Conservation (phyloP, 768 basidiomycete species). For the Boletus tylopilopsis region DNA sequence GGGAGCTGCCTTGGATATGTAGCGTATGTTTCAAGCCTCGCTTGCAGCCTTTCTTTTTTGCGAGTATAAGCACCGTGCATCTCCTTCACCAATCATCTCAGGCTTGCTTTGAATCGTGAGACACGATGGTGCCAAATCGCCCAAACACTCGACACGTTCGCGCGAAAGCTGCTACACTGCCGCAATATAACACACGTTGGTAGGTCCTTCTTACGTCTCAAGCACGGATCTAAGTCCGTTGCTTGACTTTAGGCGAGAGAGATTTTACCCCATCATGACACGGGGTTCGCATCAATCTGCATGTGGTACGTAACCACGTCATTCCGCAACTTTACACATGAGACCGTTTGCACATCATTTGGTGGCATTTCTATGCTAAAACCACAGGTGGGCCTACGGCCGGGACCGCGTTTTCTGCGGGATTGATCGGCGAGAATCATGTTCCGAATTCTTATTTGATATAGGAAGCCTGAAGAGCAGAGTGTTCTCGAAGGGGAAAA, state of each 20-base stretch:
- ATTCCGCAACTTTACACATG: not conserved
- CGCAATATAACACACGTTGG: not conserved
- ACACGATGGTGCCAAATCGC: not conserved
- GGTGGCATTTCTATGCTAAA: not conserved
- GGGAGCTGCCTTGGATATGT: not conserved
- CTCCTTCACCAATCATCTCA: not conserved
- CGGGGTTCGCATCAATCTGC: not conserved
- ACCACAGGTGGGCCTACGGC: not conserved
- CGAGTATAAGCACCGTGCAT: not conserved
- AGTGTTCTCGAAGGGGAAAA: not conserved
- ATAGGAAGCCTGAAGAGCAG: not conserved
- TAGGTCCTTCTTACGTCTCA: not conserved
- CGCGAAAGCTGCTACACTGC: not conserved
- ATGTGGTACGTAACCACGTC: not conserved
- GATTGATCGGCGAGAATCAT: not conserved
- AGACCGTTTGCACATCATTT: not conserved
- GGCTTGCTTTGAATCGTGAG: no score
- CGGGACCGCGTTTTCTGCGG: not conserved
- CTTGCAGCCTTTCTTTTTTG: not conserved
- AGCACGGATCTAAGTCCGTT: not conserved
- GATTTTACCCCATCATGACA: no score
- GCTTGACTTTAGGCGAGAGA: not conserved
- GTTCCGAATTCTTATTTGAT: constrained; percentile 2
- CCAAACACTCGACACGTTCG: not conserved
- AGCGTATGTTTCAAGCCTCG: constrained; percentile 6